These are phyloP conservation scores for Ascochyta viciae-villosae DNA, from an alignment of 2,329 filamentous ascomycete species.

Conservation along the genomic window DNA sequence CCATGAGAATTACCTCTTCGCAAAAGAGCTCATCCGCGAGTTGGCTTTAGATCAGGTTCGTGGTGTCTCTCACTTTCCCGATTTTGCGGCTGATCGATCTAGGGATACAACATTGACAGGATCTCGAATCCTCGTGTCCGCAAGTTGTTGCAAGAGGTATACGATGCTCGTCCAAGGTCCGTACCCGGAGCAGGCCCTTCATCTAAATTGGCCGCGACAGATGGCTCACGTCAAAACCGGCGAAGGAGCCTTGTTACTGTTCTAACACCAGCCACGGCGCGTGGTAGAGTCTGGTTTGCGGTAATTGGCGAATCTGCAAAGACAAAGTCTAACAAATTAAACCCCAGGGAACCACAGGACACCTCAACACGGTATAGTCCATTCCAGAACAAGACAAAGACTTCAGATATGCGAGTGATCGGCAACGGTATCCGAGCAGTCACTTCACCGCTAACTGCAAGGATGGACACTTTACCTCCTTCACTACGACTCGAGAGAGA, in stretches of 20 bases:
- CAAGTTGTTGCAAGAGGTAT: slow-evolving; percentile 19
- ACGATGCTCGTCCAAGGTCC: slow-evolving; percentile 19
- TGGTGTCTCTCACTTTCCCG: background rate
- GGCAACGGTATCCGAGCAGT: background rate
- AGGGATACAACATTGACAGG: slow-evolving; percentile 31
- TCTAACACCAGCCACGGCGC: background rate
- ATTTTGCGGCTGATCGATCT: background rate
- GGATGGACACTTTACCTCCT: slow-evolving; percentile 10
- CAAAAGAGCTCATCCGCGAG: slow-evolving; percentile 37
- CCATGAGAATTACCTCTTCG: slow-evolving; percentile 29
- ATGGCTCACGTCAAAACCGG: background rate
- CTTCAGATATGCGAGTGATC: background rate
- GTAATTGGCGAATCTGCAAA: background rate
- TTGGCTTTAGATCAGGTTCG: slow-evolving; percentile 35
- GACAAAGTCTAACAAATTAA: slow-evolving; percentile 5
- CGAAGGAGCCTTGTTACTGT: background rate
- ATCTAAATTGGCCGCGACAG: background rate
- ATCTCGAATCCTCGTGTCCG: slow-evolving; percentile 23
- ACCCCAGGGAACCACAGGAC: slow-evolving; percentile 4
- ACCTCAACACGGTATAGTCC: background rate
- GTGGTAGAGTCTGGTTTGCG: background rate
- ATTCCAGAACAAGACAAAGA: slow-evolving; percentile 6
- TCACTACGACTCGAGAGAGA: slow-evolving; percentile 4
- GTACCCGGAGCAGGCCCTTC: background rate
- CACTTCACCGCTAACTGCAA: slow-evolving; percentile 1